Evolutionary conservation across 768 basidiomycete genomes (phyloP), one percentile per base, ranked within the genome.

Genomic region (Piloderma croceum): DNA sequence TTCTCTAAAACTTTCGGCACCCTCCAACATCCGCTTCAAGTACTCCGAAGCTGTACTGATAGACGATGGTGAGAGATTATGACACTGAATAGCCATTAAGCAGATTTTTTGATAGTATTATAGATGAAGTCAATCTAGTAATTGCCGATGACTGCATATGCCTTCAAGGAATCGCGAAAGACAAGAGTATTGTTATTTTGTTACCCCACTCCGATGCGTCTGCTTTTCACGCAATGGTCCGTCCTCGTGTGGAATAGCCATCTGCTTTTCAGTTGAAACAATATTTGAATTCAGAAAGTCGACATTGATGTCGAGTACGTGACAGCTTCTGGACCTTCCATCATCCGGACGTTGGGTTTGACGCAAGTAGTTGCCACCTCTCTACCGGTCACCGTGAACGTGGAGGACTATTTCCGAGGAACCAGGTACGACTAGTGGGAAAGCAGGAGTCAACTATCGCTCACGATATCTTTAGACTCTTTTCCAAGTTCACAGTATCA

Each of bases 351-450:
- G 5, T 58, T 89, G 20, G 68, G 65, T 27, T 67, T 76, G 22
- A 70, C 74, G 10, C 72, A 76, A 42, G 60, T 70, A 3, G 67
- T 93, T 4, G 69, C 74, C 11, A 79, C 83, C 6, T 73, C 83
- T 0, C 68, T 97, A 3, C 93, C 94, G 1, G 69, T 99, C 32
- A 78, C 85, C 3, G 87, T 97, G 43, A 96, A 93, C 43, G 94
- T 98, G 0, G 88, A 97, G 61, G 96, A 99, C 58, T 93, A 90
- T 61, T 97, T 98, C 69, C 79, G 94, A 17, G 83, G 84, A 20
- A 69, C 77, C 41, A 81, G 79, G 94, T 91, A 25, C 32, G 71
- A 33, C 5, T 10, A 23, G n/a, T n/a, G n/a, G n/a, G n/a, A n/a
- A n/a, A n/a, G n/a, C n/a, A n/a, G n/a, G n/a, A n/a, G n/a, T n/a